A percentile compares a stretch with the other conserved stretches of the same genome.
Evolutionary conservation across 768 basidiomycete genomes (phyloP).

Genomic region (Grammothele lineata): DNA sequence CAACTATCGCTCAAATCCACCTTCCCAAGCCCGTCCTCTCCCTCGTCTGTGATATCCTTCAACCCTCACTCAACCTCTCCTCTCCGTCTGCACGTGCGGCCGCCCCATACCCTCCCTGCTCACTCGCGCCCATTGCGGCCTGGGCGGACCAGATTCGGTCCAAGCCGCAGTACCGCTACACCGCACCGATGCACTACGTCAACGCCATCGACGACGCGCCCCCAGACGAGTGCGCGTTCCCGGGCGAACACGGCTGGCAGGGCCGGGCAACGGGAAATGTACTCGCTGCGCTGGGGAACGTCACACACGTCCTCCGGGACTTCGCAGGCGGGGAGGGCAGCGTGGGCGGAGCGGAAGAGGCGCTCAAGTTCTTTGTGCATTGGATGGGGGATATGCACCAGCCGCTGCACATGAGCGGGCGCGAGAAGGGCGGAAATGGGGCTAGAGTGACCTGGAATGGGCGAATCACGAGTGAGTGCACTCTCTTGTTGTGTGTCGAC

Average conservation of each 20-base stretch:
- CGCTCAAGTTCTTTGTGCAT: constrained; percentile 90
- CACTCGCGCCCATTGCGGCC: constrained; percentile 76
- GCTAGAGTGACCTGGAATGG: constrained; percentile 72
- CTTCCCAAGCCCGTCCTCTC: constrained; percentile 69
- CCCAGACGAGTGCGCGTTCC: constrained; percentile 68
- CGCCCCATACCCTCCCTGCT: constrained; percentile 48
- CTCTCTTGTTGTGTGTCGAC: not conserved
- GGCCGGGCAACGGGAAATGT: constrained; percentile 59
- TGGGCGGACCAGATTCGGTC: constrained; percentile 81
- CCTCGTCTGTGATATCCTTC: constrained; percentile 68
- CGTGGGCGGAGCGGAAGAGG: constrained; percentile 55
- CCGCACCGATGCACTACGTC: constrained; percentile 71
- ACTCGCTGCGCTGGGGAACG: constrained; percentile 74
- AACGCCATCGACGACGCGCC: constrained; percentile 77
- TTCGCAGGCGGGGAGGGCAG: constrained; percentile 16
- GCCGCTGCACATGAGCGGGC: constrained; percentile 87
- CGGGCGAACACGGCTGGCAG: constrained; percentile 71
- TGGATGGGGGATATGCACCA: constrained; percentile 92
- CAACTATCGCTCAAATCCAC: constrained; percentile 92
- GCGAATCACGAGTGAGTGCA: constrained; percentile 59
- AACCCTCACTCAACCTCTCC: constrained; percentile 26
- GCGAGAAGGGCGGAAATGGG: constrained; percentile 85
- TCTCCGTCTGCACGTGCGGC: not conserved
- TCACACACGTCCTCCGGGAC: constrained; percentile 43
- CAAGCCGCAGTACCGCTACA: constrained; percentile 54